phyloP scores from a whole-genome alignment of 2,329 filamentous ascomycete genomes.

The Thelonectria discophora region DNA sequence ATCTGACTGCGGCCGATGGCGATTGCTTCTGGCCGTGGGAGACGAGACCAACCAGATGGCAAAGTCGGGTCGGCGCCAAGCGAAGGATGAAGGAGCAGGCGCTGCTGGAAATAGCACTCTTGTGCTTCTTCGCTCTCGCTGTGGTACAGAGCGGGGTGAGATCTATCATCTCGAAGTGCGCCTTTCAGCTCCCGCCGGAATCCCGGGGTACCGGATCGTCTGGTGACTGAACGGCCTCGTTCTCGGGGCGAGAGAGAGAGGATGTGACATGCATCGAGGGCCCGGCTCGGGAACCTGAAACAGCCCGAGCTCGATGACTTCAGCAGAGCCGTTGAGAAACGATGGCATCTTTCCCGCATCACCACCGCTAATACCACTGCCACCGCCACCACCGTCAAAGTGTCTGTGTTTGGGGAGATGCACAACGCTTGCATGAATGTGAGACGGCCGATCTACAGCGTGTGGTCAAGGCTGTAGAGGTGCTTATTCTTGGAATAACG shows the following conservation, averaged over 20 bases:
- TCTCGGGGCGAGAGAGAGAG: background rate
- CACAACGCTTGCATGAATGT: slow-evolving; percentile 16
- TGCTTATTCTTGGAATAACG: background rate
- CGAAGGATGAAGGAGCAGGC: slow-evolving; percentile 17
- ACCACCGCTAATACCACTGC: slow-evolving; percentile 7
- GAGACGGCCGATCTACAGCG: slow-evolving; percentile 16
- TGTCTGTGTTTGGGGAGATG: slow-evolving; percentile 2
- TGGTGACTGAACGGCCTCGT: no score
- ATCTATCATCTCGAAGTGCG: no score
- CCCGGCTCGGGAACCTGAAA: slow-evolving; percentile 23
- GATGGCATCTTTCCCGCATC: slow-evolving; percentile 11
- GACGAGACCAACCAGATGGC: slow-evolving; percentile 27
- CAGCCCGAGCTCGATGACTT: slow-evolving; percentile 18
- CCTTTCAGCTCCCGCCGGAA: background rate
- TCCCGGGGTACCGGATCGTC: background rate
- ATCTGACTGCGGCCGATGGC: slow-evolving; percentile 31
- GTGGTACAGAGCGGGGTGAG: no score
- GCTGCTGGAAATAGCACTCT: slow-evolving; percentile 1
- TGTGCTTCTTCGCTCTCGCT: no score
- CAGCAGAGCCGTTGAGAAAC: slow-evolving; percentile 19
- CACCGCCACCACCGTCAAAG: slow-evolving; percentile 22
- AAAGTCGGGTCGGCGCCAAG: slow-evolving; percentile 21
- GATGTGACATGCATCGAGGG: slow-evolving; percentile 5
- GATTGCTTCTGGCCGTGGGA: slow-evolving; percentile 17
- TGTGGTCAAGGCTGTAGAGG: no score